Evolutionary conservation across 1,284 basidiomycete species (phyloP).

Genomic region (Cryptococcus sp.): DNA sequence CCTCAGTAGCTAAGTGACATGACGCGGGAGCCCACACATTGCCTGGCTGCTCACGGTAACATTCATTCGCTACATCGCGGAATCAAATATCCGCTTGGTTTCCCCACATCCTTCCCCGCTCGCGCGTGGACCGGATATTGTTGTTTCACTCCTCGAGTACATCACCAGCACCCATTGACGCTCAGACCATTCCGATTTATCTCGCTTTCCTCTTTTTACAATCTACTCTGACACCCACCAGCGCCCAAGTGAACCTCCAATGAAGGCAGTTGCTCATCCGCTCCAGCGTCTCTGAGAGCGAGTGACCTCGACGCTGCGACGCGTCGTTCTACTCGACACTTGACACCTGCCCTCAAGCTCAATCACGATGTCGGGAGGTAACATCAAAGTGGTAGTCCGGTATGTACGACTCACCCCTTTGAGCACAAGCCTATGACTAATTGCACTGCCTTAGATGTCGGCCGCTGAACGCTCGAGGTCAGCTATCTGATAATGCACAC

Average conservation of each 20-base stretch:
- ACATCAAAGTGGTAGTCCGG: constrained; percentile 89
- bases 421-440: constrained; percentile 2
- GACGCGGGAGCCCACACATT: too few species aligned
- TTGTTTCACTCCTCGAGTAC: too few species aligned
- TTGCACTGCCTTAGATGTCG: constrained; percentile 66
- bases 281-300: neutral
- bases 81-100: neutral
- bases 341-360: neutral
- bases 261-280: neutral
- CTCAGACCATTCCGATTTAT: too few species aligned
- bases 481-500: too few species aligned
- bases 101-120: neutral
- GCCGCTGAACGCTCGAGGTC: constrained; percentile 88
- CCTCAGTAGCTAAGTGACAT: too few species aligned
- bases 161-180: too few species aligned
- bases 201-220: too few species aligned
- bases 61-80: neutral
- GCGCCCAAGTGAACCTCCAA: too few species aligned
- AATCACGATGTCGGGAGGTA: constrained; percentile 58
- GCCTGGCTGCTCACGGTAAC: too few species aligned
- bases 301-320: neutral
- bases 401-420: constrained; percentile 16
- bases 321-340: neutral
- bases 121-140: neutral
- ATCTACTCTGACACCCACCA: too few species aligned